A percentile compares a stretch with the other conserved stretches of the same genome.
Conservation (phyloP, 2,329 filamentous ascomycete species). For the Tolypocladium tundrense region DNA sequence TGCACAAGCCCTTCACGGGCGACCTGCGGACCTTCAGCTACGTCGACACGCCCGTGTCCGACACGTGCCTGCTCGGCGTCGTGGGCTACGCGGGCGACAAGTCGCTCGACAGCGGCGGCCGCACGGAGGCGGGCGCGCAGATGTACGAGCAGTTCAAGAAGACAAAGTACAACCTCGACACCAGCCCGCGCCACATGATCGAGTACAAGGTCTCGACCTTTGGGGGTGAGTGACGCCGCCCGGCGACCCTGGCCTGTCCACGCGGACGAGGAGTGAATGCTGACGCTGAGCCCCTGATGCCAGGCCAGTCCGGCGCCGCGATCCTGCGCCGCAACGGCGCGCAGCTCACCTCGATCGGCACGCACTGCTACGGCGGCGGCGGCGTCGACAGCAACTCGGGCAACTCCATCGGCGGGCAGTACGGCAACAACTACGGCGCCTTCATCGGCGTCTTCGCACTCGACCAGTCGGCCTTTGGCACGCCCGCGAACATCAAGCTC, state of each 20-base stretch:
- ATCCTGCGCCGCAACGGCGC: background rate
- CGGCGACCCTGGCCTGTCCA: background rate
- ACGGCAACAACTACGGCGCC: conserved; percentile 12
- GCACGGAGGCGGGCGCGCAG: background rate
- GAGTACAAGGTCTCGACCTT: background rate
- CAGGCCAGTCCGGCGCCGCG: background rate
- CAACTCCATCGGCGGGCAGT: conserved; percentile 11
- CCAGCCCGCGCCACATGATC: background rate
- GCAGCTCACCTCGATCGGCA: conserved; percentile 11
- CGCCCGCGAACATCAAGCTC: background rate
- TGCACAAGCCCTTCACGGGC: conserved; percentile 13
- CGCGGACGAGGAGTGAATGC: background rate
- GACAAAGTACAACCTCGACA: background rate
- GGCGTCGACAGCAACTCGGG: conserved; percentile 12
- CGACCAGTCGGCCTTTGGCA: background rate
- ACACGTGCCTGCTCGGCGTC: background rate
- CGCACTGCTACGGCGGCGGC: conserved; percentile 15
- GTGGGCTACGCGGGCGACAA: background rate
- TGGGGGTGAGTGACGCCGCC: background rate
- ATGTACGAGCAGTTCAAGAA: background rate
- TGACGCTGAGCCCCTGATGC: background rate
- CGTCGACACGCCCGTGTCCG: conserved; percentile 1
- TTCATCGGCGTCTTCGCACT: conserved; percentile 6
- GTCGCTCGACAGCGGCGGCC: background rate
- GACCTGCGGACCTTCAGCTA: conserved; percentile 12